A percentile compares a stretch with the other conserved stretches of the same genome.
phyloP scores from a whole-genome alignment of 257 asterid genomes.

The Solanum corneliomulleri region DNA sequence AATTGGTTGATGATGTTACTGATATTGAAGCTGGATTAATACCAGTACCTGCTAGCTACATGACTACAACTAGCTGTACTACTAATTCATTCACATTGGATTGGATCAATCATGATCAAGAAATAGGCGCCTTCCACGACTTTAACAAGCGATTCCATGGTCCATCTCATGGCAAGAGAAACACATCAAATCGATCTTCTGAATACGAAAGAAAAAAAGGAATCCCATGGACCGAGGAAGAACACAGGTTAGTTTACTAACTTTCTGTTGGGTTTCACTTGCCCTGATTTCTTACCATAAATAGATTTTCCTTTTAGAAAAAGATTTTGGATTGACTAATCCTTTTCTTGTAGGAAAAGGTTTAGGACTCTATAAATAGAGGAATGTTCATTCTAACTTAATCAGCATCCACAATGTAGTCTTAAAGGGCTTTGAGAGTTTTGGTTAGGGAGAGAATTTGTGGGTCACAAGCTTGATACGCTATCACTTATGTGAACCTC shows the following conservation, averaged over 20 bases:
- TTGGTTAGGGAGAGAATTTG: too few relatives aligned
- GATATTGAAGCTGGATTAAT: slow-evolving; percentile 73
- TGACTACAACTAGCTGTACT: neutral
- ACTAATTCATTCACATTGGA: slow-evolving; percentile 41
- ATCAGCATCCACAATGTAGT: too few relatives aligned
- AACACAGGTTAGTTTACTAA: slow-evolving; percentile 46
- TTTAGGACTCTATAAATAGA: too few relatives aligned
- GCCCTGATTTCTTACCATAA: too few relatives aligned
- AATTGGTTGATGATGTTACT: slow-evolving; percentile 54
- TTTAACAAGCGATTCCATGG: slow-evolving; percentile 20
- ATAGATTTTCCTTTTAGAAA: too few relatives aligned
- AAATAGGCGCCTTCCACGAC: slow-evolving; percentile 8
- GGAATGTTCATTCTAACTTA: too few relatives aligned
- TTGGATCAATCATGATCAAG: slow-evolving; percentile 29
- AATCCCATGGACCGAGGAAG: slow-evolving; percentile 94
- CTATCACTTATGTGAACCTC: too few relatives aligned
- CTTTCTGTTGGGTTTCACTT: neutral
- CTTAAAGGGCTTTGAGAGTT: too few relatives aligned
- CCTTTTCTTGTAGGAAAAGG: too few relatives aligned
- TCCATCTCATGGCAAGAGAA: slow-evolving; percentile 29
- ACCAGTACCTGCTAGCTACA: slow-evolving; percentile 63
- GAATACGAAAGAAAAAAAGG: slow-evolving; percentile 87
- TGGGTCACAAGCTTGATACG: too few relatives aligned
- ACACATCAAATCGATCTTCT: slow-evolving; percentile 20
- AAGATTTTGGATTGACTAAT: too few relatives aligned